Base-by-base conservation (phyloP, 805 yeast species). In the Candida tibetensis region DNA sequence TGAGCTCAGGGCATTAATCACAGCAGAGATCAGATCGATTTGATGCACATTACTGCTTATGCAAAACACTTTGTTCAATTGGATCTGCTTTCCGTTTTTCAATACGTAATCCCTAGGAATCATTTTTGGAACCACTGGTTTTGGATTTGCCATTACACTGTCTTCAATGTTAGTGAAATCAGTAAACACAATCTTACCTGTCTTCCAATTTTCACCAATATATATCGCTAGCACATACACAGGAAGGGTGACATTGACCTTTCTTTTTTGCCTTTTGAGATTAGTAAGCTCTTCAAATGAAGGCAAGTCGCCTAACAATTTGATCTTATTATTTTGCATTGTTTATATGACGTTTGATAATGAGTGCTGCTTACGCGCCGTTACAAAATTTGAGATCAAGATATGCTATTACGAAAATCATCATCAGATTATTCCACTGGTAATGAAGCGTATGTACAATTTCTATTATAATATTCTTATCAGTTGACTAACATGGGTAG, bases 131-230 rank as follows among this genome's bases (percentile, higher is more conserved):
- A 21, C 25, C 15, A 12, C 29, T 6, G n/a, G 31, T 2, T 18
- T 17, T 22, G 4, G 14, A 26, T 21, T 28, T 8, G 25, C 28
- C 12, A 38, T 38, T 9, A 28, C 33, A 4, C 39, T 28, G 17
- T 31, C 30, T n/a, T 19, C 26, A 16, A 39, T 17, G 13, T 26
- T 25, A 17, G 42, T 45, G 22, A 41, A 45, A 23, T 45, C 48
- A 2, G 48, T 33, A 17, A 39, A 36, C 15, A 45, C 32, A 4
- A 41, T 14, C 17, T 15, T 14, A 10, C 39, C 42, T 2, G 33
- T 25, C 22, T 32, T 37, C 37, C 42, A 39, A 14, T 17, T 29
- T n/a, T 28, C 34, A 12, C 22, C 37, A 15, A 28, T 17, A 28
- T 25, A 26, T 16, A 41, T 35, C 7, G 40, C 35, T 8, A 39